phyloP scores from a whole-genome alignment of 2,329 filamentous ascomycete genomes.

The Microdochium bolleyi region DNA sequence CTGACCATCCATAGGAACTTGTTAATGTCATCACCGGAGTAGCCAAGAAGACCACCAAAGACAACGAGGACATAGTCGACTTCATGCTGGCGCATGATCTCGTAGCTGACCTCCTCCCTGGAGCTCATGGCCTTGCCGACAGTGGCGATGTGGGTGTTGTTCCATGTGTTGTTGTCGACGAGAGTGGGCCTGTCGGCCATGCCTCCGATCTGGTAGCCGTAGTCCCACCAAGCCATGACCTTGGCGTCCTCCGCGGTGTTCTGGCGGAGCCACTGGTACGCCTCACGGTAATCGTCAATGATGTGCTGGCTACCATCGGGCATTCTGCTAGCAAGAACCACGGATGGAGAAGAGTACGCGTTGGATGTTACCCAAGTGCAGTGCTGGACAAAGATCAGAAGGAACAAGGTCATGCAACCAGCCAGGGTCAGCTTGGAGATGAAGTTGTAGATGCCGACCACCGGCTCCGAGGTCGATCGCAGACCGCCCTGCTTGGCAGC shows the following conservation, averaged over 20 bases:
- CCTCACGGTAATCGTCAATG: conserved; percentile 98
- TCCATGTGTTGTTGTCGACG: conserved; percentile 99
- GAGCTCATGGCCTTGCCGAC: conserved; percentile 99
- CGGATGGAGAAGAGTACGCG: conserved; percentile 95
- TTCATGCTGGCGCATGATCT: conserved; percentile 96
- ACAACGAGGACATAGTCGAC: conserved; percentile 98
- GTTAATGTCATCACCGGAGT: conserved; percentile 98
- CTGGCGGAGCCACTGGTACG: conserved; percentile 98
- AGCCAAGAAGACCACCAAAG: conserved; percentile 90
- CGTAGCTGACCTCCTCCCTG: conserved; percentile 94
- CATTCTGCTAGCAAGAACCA: conserved; percentile 85
- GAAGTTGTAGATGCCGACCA: conserved; percentile 75
- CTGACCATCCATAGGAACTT: conserved; percentile 99
- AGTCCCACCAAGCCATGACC: conserved; percentile 99
- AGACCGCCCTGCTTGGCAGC: conserved; percentile 46
- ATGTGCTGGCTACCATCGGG: conserved; percentile 96
- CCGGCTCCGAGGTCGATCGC: conserved; percentile 61
- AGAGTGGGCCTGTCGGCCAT: conserved; percentile 97
- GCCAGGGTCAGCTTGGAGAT: conserved; percentile 76
- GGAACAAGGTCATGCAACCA: conserved; percentile 64
- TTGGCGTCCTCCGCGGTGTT: conserved; percentile 94
- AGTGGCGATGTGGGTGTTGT: conserved; percentile 98
- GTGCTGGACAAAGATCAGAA: conserved; percentile 90
- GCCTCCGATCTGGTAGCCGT: conserved; percentile 98
- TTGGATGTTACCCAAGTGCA: conserved; percentile 99